These are phyloP conservation scores for Psilocybe sp. DNA, from an alignment of 768 basidiomycete species.

Conservation along the genomic window DNA sequence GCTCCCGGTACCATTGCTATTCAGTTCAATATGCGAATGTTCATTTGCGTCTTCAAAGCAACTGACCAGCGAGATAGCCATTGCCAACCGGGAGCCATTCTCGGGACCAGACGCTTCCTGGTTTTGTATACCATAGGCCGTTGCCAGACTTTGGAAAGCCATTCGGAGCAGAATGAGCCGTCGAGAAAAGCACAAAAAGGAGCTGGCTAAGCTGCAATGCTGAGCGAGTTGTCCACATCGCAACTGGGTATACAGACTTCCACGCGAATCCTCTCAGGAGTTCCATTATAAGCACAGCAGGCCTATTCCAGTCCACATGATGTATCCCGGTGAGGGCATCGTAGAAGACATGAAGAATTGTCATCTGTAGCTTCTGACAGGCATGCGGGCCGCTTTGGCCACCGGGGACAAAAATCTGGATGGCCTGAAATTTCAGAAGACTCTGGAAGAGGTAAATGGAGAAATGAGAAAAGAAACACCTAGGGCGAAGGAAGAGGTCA, in stretches of 20 bases:
- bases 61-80: constrained; percentile 62
- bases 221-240: constrained; percentile 10
- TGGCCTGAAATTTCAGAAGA: too few species aligned
- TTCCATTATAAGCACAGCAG: too few species aligned
- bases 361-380: too few species aligned
- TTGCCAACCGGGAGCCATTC: constrained; percentile 73
- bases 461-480: too few species aligned
- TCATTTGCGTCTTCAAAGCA: background rate
- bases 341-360: too few species aligned
- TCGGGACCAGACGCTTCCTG: constrained; percentile 52
- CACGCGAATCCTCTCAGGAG: too few species aligned
- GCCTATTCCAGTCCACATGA: too few species aligned
- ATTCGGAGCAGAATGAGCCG: constrained; percentile 11
- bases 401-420: too few species aligned
- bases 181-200: constrained; percentile 5
- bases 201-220: constrained; percentile 9
- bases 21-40: background rate
- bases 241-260: background rate
- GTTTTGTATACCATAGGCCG: constrained; percentile 65
- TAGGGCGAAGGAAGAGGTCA: too few species aligned
- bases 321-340: too few species aligned
- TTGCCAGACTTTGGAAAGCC: constrained; percentile 74
- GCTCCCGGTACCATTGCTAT: constrained; percentile 60
- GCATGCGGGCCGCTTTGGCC: too few species aligned
- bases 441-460: too few species aligned